A percentile compares a stretch with the other conserved stretches of the same genome.
These are phyloP conservation scores for Xylaria hypoxylon DNA, from an alignment of 2,329 filamentous ascomycete genomes.

Conservation along the genomic window DNA sequence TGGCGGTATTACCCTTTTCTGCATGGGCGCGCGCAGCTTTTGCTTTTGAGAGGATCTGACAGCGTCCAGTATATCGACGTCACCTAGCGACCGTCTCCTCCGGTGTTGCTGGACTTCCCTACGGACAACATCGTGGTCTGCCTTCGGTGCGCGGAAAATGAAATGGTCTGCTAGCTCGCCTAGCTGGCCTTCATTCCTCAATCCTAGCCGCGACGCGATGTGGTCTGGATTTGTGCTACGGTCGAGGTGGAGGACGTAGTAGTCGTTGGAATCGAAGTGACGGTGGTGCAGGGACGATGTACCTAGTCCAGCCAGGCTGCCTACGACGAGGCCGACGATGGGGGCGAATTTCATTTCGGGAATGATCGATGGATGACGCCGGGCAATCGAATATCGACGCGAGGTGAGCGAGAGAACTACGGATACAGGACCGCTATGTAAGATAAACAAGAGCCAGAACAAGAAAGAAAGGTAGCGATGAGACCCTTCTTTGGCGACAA, in stretches of 20 bases:
- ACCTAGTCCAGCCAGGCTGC: slow-evolving; percentile 62
- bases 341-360: slow-evolving; percentile 63
- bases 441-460: not conserved
- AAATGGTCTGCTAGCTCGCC: slow-evolving; percentile 84
- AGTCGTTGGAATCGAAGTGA: slow-evolving; percentile 85
- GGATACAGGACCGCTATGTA: not conserved
- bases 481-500: slow-evolving; percentile 9
- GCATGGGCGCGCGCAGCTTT: slow-evolving; percentile 61
- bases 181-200: slow-evolving; percentile 83
- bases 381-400: slow-evolving; percentile 10
- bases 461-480: not conserved
- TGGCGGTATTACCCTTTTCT: slow-evolving; percentile 63
- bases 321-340: slow-evolving; percentile 62
- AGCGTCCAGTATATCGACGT: slow-evolving; percentile 73
- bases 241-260: slow-evolving; percentile 90
- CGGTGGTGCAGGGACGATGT: slow-evolving; percentile 67
- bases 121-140: slow-evolving; percentile 69
- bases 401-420: not conserved
- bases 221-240: slow-evolving; percentile 72
- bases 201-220: slow-evolving; percentile 77
- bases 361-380: slow-evolving; percentile 20
- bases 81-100: slow-evolving; percentile 69
- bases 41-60: slow-evolving; percentile 86
- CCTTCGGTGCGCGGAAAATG: slow-evolving; percentile 81
- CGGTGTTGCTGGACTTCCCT: slow-evolving; percentile 64